Evolutionary conservation across 345 rosid genomes (phyloP).

Genomic region (Microthlaspi erraticum): DNA sequence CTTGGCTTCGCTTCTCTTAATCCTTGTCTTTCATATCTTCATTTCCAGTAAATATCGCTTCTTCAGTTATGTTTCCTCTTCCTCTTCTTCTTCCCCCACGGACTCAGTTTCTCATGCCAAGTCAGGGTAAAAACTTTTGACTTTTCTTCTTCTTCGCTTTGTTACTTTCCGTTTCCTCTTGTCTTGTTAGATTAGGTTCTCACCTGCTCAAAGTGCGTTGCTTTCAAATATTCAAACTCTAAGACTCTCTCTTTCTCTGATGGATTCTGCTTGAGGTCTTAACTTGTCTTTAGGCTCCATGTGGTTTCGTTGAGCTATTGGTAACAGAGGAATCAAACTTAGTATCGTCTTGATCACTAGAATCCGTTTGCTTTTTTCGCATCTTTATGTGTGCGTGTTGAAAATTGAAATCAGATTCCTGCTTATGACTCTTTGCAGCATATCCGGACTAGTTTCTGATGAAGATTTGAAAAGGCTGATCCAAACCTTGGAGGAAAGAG

Average conservation of each 20-base stretch:
- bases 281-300: too few relatives aligned
- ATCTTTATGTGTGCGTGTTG: too few relatives aligned
- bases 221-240: slow-evolving; percentile 3
- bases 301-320: background rate
- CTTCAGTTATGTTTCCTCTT: background rate
- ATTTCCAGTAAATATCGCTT: slow-evolving; percentile 23
- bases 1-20: slow-evolving; percentile 27
- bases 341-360: background rate
- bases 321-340: background rate
- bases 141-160: background rate
- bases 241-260: background rate
- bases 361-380: background rate
- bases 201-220: background rate
- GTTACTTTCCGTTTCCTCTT: background rate
- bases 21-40: slow-evolving; percentile 29
- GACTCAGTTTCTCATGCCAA: slow-evolving; percentile 24
- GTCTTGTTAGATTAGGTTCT: slow-evolving; percentile 5
- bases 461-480: slow-evolving; percentile 75
- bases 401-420: background rate
- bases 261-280: background rate
- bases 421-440: slow-evolving; percentile 48
- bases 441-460: slow-evolving; percentile 54
- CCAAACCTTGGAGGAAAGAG: slow-evolving; percentile 53
- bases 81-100: slow-evolving; percentile 22
- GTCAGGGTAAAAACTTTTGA: slow-evolving; percentile 28